Evolutionary conservation across 2,329 filamentous ascomycete genomes (phyloP).

Genomic region (Coniosporium tulheliwenetii): DNA sequence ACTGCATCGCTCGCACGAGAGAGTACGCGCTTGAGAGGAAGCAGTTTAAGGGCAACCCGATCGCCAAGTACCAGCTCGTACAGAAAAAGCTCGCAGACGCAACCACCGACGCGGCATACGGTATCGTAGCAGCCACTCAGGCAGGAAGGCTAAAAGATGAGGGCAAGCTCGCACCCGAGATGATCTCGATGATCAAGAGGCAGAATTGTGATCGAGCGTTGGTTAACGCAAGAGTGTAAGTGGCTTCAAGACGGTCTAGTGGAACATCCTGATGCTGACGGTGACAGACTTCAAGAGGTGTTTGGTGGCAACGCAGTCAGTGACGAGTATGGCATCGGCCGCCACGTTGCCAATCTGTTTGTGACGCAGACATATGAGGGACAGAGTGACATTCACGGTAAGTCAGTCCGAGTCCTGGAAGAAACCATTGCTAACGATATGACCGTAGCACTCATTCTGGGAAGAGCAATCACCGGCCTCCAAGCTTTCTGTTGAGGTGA

Average conservation of each 20-base stretch:
- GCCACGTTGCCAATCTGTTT: slow-evolving; percentile 91
- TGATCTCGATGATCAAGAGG: slow-evolving; percentile 93
- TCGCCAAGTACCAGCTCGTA: slow-evolving; percentile 90
- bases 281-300: slow-evolving; percentile 63
- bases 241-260: slow-evolving; percentile 2
- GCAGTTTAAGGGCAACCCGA: slow-evolving; percentile 90
- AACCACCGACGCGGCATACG: slow-evolving; percentile 76
- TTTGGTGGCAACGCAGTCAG: slow-evolving; percentile 98
- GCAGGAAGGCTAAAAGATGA: slow-evolving; percentile 87
- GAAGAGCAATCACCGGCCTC: slow-evolving; percentile 43
- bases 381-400: slow-evolving; percentile 93
- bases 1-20: slow-evolving; percentile 67
- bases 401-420: slow-evolving; percentile 23
- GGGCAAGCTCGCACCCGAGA: slow-evolving; percentile 77
- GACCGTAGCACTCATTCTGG: slow-evolving; percentile 29
- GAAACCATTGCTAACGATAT: slow-evolving; percentile 6
- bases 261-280: slow-evolving; percentile 5
- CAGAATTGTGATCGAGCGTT: slow-evolving; percentile 93
- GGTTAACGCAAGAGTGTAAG: slow-evolving; percentile 53
- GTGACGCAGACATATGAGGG: slow-evolving; percentile 98
- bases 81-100: slow-evolving; percentile 98
- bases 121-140: slow-evolving; percentile 77
- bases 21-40: slow-evolving; percentile 83
- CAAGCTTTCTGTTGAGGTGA: slow-evolving; percentile 56
- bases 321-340: slow-evolving; percentile 88